phyloP scores from a whole-genome alignment of 2,329 filamentous ascomycete species.

The Clarireedia monteithiana region DNA sequence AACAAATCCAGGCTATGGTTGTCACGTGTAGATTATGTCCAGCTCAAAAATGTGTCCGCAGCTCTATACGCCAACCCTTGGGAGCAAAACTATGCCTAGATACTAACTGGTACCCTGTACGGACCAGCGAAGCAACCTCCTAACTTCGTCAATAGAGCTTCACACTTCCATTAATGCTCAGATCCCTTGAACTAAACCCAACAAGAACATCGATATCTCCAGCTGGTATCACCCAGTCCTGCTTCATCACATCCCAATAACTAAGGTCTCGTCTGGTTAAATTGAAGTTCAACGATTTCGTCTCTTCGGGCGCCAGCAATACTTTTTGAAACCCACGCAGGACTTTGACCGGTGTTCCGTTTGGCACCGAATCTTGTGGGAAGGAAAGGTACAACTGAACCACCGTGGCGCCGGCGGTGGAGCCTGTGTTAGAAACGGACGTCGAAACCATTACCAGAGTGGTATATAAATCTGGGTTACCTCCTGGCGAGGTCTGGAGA shows the following conservation, averaged over 20 bases:
- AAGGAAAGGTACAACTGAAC: slow-evolving; percentile 30
- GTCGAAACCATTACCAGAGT: slow-evolving; percentile 39
- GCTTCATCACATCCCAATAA: slow-evolving; percentile 68
- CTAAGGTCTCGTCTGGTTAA: slow-evolving; percentile 74
- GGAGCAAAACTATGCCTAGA: no score
- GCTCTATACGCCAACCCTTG: no score
- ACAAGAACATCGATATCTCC: slow-evolving; percentile 15
- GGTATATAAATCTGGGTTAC: slow-evolving; percentile 49
- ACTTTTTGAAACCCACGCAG: slow-evolving; percentile 76
- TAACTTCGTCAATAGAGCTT: no score
- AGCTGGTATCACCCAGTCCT: slow-evolving; percentile 62
- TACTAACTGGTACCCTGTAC: no score
- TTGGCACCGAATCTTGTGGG: not conserved
- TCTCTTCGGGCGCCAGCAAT: slow-evolving; percentile 57
- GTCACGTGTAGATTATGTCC: no score
- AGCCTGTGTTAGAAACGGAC: slow-evolving; percentile 44
- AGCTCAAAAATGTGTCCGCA: no score
- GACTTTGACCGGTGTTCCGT: slow-evolving; percentile 37
- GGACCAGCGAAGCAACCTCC: no score
- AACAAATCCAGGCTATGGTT: no score
- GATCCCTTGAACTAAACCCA: slow-evolving; percentile 17
- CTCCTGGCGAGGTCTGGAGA: slow-evolving; percentile 41
- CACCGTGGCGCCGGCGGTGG: slow-evolving; percentile 22
- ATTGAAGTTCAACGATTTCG: slow-evolving; percentile 53
- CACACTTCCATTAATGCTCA: slow-evolving; percentile 1